Conservation (phyloP, 2,329 filamentous ascomycete species). For the Cordyceps fumosorosea region DNA sequence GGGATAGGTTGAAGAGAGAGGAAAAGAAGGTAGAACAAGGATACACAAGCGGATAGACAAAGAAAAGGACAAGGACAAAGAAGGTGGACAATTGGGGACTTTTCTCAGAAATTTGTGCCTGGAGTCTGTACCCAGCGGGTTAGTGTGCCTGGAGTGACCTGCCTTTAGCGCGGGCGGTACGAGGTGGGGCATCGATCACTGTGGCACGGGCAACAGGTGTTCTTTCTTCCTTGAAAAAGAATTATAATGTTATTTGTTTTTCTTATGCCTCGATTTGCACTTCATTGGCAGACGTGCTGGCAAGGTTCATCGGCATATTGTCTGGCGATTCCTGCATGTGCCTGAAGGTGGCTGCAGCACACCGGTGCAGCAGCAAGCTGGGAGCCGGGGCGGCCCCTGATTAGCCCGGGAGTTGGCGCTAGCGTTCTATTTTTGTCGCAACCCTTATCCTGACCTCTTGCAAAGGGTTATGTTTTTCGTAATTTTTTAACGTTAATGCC, state of each 20-base stretch:
- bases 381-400: not conserved
- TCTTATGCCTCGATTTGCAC: not conserved
- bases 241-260: not conserved
- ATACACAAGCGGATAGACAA: not conserved
- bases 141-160: too few relatives aligned
- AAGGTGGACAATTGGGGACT: not conserved
- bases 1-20: conserved; percentile 3
- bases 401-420: not conserved
- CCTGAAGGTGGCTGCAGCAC: not conserved
- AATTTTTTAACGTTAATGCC: too few relatives aligned
- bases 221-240: not conserved
- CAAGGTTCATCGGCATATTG: too few relatives aligned
- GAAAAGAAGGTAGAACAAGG: conserved; percentile 8
- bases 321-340: not conserved
- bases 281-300: not conserved
- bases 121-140: too few relatives aligned
- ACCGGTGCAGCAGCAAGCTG: not conserved
- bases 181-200: not conserved
- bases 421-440: not conserved
- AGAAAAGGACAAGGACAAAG: not conserved
- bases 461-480: not conserved
- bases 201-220: not conserved
- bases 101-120: too few relatives aligned
- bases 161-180: not conserved
- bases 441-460: not conserved